These are phyloP conservation scores for Ustilago hordei DNA, from an alignment of 1,284 basidiomycete species.

Conservation along the genomic window DNA sequence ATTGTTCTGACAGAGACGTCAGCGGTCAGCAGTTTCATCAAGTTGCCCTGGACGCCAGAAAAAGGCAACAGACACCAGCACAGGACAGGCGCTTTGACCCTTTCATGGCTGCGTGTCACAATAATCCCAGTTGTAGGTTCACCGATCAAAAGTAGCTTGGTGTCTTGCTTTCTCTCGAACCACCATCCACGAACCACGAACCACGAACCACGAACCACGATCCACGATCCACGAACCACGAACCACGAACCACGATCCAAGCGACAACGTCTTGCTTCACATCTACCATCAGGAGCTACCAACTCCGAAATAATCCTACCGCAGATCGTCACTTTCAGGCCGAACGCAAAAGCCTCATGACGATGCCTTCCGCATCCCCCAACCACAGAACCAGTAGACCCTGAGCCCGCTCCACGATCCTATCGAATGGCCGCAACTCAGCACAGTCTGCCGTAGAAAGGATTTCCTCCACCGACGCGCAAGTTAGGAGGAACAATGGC, in stretches of 20 bases:
- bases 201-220: not conserved
- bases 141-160: not conserved
- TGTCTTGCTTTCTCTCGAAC: slow-evolving; percentile 2
- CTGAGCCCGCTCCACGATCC: not conserved
- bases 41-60: too few species aligned
- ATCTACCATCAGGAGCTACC: too few species aligned
- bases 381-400: not conserved
- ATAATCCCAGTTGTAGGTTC: not conserved
- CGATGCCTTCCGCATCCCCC: not conserved
- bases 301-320: too few species aligned
- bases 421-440: not conserved
- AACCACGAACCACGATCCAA: too few species aligned
- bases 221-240: not conserved
- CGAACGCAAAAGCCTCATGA: not conserved
- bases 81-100: not conserved
- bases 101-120: not conserved
- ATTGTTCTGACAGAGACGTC: not conserved
- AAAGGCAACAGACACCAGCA: not conserved
- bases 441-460: slow-evolving; percentile 1
- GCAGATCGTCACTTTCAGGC: too few species aligned
- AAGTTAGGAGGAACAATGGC: slow-evolving; percentile 18
- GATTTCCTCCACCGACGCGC: not conserved
- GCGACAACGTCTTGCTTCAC: too few species aligned
- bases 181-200: not conserved
- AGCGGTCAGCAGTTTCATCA: not conserved